phyloP scores from a whole-genome alignment of 2,329 filamentous ascomycete genomes.

The Penicillium verrucosum region DNA sequence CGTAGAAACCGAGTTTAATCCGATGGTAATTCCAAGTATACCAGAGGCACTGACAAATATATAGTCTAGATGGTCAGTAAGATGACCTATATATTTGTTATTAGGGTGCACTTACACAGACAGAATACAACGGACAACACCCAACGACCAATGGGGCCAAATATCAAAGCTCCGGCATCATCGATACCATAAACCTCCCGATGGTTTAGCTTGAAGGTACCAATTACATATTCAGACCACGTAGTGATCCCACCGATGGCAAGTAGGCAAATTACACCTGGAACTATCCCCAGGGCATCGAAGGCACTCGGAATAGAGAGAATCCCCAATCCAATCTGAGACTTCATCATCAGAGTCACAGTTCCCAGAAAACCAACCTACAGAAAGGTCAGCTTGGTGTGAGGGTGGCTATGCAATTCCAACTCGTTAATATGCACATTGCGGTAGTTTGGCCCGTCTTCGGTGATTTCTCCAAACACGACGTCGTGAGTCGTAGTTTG shows the following conservation, averaged over 20 bases:
- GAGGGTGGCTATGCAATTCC: background rate
- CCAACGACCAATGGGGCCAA: too few relatives aligned
- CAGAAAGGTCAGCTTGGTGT: background rate
- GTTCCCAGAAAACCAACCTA: background rate
- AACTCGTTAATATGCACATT: background rate
- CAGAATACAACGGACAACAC: too few relatives aligned
- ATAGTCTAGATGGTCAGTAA: too few relatives aligned
- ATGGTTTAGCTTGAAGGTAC: too few relatives aligned
- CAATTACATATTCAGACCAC: background rate
- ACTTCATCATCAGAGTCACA: background rate
- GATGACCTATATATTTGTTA: too few relatives aligned
- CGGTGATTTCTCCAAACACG: background rate
- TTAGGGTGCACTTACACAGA: too few relatives aligned
- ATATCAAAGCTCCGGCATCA: too few relatives aligned
- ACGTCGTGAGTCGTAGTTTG: background rate
- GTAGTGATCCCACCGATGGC: background rate
- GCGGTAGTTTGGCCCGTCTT: background rate
- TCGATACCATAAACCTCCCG: too few relatives aligned
- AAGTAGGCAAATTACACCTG: background rate
- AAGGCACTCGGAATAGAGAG: background rate
- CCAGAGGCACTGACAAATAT: too few relatives aligned
- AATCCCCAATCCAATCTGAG: background rate
- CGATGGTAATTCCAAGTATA: too few relatives aligned
- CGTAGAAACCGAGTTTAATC: too few relatives aligned
- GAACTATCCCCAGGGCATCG: background rate